A percentile compares a stretch with the other conserved stretches of the same genome.
Evolutionary conservation across 2,329 filamentous ascomycete genomes (phyloP).

Genomic region (Thielaviopsis punctulata): DNA sequence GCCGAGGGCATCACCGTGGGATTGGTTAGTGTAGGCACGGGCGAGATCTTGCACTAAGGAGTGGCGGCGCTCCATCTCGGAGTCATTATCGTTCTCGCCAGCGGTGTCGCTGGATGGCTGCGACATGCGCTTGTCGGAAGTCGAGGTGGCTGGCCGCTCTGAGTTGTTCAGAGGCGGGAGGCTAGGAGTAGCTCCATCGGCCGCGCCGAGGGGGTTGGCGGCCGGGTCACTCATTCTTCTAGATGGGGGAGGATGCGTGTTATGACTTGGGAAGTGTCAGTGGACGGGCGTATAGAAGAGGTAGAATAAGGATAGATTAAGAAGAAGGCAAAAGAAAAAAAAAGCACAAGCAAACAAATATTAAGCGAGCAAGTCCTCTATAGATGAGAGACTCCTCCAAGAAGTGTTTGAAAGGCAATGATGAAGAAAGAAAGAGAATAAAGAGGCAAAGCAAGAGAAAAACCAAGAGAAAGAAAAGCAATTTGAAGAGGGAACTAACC

Average conservation of each 20-base stretch:
- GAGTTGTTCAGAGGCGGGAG: background rate
- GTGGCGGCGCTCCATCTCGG: constrained; percentile 32
- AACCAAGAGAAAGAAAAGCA: background rate
- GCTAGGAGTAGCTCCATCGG: background rate
- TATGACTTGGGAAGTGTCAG: background rate
- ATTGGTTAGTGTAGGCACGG: constrained; percentile 35
- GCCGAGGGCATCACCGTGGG: constrained; percentile 19
- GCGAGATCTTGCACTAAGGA: constrained; percentile 39
- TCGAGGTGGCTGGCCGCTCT: constrained; percentile 1
- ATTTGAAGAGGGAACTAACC: background rate
- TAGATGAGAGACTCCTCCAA: background rate
- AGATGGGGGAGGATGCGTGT: background rate
- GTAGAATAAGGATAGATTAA: background rate
- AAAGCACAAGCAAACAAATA: background rate
- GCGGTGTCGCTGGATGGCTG: constrained; percentile 13
- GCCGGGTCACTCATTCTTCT: constrained; percentile 4
- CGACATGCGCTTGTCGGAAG: constrained; percentile 10
- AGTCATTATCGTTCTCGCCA: constrained; percentile 22
- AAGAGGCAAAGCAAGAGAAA: background rate
- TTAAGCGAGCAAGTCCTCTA: background rate
- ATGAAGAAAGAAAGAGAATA: background rate
- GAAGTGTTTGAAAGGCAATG: background rate
- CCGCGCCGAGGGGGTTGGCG: constrained; percentile 2
- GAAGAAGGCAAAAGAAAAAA: background rate
- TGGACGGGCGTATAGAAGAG: background rate